A percentile compares a stretch with the other conserved stretches of the same genome.
phyloP scores from a whole-genome alignment of 23 red algal species.

The Agarophyton chilense region DNA sequence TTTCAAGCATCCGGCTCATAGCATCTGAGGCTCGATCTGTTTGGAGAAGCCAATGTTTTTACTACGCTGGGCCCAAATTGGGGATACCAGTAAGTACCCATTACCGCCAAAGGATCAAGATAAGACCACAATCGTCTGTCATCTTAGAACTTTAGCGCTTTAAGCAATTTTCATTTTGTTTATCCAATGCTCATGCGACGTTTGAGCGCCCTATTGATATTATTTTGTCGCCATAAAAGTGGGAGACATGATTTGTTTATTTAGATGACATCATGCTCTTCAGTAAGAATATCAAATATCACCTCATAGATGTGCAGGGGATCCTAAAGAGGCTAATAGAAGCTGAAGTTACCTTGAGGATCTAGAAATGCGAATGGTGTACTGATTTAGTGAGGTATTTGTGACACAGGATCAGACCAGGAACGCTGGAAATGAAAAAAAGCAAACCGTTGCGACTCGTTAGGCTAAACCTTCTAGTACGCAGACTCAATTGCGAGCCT shows the following conservation, averaged over 20 bases:
- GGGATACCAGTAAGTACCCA: constrained; percentile 33
- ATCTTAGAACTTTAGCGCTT: background rate
- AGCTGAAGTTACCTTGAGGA: background rate
- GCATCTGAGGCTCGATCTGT: constrained; percentile 16
- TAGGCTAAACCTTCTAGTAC: background rate
- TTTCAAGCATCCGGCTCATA: background rate
- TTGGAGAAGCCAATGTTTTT: constrained; percentile 24
- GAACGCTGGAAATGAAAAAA: constrained; percentile 23
- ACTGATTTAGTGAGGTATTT: constrained; percentile 5
- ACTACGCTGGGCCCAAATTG: constrained; percentile 17
- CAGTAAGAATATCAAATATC: background rate
- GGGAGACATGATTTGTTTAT: background rate
- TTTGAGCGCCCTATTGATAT: constrained; percentile 38
- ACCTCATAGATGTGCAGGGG: background rate
- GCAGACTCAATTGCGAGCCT: constrained; percentile 11
- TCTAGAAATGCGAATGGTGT: constrained; percentile 16
- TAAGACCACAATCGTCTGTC: background rate
- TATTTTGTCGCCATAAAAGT: background rate
- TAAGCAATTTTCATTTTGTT: background rate
- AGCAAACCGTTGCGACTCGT: background rate
- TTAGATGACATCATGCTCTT: constrained; percentile 1
- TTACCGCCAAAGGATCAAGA: background rate
- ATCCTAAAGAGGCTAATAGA: background rate
- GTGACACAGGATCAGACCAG: background rate
- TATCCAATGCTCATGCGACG: constrained; percentile 24